Conservation (phyloP, 495 filamentous ascomycete species). For the Bacidia gigantensis region DNA sequence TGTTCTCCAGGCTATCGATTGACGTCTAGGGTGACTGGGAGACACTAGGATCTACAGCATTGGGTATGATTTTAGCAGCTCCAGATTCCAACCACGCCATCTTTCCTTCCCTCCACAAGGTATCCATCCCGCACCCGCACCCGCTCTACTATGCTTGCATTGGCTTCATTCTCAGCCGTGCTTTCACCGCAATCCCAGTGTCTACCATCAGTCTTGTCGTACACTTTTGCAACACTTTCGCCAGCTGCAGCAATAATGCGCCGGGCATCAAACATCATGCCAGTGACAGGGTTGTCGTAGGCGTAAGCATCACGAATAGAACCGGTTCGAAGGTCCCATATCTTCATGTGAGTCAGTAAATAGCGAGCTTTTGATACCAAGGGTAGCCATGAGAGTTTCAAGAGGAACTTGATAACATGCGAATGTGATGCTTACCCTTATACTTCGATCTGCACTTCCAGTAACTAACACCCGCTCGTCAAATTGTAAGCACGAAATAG, state of each 20-base stretch:
- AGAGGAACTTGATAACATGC: neutral
- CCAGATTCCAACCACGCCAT: constrained; percentile 87
- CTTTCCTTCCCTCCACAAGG: constrained; percentile 74
- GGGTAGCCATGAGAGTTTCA: neutral
- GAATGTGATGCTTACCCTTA: constrained; percentile 51
- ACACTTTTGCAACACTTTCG: constrained; percentile 89
- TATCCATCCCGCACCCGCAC: constrained; percentile 92
- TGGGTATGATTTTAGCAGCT: constrained; percentile 51
- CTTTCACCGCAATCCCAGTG: constrained; percentile 97
- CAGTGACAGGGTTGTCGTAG: constrained; percentile 83
- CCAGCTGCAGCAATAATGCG: constrained; percentile 85
- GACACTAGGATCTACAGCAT: neutral
- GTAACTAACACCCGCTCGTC: constrained; percentile 93
- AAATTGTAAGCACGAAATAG: constrained; percentile 90
- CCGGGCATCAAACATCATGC: constrained; percentile 93
- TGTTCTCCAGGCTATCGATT: no score
- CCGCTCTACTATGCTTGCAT: constrained; percentile 60
- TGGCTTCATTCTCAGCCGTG: constrained; percentile 47
- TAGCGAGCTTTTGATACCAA: neutral
- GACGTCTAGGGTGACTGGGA: neutral
- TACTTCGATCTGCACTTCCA: constrained; percentile 83
- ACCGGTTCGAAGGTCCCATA: constrained; percentile 96
- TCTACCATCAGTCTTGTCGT: constrained; percentile 88
- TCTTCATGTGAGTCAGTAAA: constrained; percentile 36
- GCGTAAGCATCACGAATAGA: constrained; percentile 94